These are phyloP conservation scores for Tolypocladium sp. DNA, from an alignment of 2,329 filamentous ascomycete species.

Conservation along the genomic window DNA sequence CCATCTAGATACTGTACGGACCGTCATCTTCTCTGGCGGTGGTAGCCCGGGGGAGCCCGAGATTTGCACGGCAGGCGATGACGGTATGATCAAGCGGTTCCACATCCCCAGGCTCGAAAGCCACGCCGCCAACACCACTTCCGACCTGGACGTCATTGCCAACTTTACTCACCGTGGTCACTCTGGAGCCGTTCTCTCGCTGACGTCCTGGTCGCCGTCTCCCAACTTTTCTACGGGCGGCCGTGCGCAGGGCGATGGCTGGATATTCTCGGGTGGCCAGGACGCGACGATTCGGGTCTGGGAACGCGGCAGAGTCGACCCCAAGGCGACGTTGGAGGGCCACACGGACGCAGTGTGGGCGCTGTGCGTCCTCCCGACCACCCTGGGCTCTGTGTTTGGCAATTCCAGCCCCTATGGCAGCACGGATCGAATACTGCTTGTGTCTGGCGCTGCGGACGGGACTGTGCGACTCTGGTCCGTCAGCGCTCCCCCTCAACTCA, in stretches of 20 bases:
- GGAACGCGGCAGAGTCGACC: constrained; percentile 89
- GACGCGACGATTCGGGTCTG: constrained; percentile 90
- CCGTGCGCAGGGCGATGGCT: constrained; percentile 82
- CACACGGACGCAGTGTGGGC: constrained; percentile 96
- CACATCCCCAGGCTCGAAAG: constrained; percentile 77
- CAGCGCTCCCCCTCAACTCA: constrained; percentile 77
- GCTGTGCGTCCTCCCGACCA: constrained; percentile 82
- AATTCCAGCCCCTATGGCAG: constrained; percentile 65
- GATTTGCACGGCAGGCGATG: constrained; percentile 91
- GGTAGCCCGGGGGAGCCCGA: constrained; percentile 93
- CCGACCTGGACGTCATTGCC: constrained; percentile 82
- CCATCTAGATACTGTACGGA: constrained; percentile 87
- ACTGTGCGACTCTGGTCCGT: constrained; percentile 91
- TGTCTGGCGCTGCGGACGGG: constrained; percentile 84
- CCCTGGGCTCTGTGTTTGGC: constrained; percentile 72
- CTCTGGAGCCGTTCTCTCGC: constrained; percentile 75
- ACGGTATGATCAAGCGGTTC: constrained; percentile 94
- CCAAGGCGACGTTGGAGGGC: constrained; percentile 87
- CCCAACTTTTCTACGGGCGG: constrained; percentile 86
- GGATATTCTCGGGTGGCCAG: constrained; percentile 97
- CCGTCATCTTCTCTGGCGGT: constrained; percentile 93
- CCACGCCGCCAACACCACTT: constrained; percentile 46
- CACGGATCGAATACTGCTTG: constrained; percentile 80
- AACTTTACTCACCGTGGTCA: constrained; percentile 96
- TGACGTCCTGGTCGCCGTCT: constrained; percentile 80